phyloP scores from a whole-genome alignment of 768 basidiomycete species.

The Russula sp. region DNA sequence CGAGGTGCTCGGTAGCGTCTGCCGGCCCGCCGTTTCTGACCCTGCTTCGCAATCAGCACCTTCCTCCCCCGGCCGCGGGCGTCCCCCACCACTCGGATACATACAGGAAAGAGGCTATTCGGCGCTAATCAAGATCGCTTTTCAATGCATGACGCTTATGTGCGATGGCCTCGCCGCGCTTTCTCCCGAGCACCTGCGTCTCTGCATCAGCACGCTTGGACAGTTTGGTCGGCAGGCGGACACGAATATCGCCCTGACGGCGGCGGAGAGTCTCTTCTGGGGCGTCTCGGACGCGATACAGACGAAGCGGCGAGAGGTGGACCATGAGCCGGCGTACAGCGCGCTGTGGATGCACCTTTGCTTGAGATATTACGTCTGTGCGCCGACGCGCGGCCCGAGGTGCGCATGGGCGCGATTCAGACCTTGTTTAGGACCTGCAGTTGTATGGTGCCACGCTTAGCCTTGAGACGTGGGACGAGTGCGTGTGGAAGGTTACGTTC shows the following conservation, averaged over 20 bases:
- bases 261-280: constrained; percentile 91
- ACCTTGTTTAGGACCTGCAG: constrained; percentile 92
- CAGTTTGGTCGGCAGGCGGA: constrained; percentile 91
- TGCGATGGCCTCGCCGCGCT: constrained; percentile 89
- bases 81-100: constrained; percentile 48
- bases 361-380: constrained; percentile 80
- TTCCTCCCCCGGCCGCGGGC: constrained; percentile 33
- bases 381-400: constrained; percentile 79
- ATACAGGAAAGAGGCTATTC: constrained; percentile 67
- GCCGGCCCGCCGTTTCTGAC: constrained; percentile 52
- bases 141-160: constrained; percentile 89
- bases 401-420: constrained; percentile 91
- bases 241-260: constrained; percentile 94
- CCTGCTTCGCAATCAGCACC: constrained; percentile 40
- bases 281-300: constrained; percentile 95
- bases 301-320: constrained; percentile 64
- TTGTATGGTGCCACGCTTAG: constrained; percentile 87
- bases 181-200: constrained; percentile 73
- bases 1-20: constrained; percentile 87
- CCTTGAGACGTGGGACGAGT: constrained; percentile 81
- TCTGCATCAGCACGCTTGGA: constrained; percentile 88
- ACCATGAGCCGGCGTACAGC: constrained; percentile 69
- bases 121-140: constrained; percentile 84
- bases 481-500: constrained; percentile 88
- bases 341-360: constrained; percentile 93